phyloP scores from a whole-genome alignment of 208 protist genomes.

The Leptomonas pyrrhocoris region DNA sequence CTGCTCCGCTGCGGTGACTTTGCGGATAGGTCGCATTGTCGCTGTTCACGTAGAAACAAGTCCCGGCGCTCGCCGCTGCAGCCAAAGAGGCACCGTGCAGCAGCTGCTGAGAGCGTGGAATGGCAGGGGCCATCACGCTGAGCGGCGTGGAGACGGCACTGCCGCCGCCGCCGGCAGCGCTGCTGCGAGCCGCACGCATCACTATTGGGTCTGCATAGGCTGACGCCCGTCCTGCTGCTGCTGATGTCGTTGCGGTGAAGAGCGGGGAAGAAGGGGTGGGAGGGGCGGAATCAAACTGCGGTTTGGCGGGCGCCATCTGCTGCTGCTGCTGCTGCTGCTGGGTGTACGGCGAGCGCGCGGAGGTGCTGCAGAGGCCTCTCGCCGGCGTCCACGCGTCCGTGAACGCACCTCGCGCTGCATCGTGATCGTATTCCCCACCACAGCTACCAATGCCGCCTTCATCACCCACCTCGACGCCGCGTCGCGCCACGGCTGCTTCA shows the following conservation, averaged over 20 bases:
- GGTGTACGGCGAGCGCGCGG: not conserved
- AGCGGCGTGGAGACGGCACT: not conserved
- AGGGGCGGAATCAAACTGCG: not conserved
- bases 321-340: conserved; percentile 17
- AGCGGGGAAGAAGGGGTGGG: not conserved
- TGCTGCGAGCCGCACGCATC: not conserved
- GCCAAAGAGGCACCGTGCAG: conserved; percentile 15
- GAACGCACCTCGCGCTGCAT: not conserved
- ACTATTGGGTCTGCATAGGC: not conserved
- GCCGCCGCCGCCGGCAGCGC: not conserved
- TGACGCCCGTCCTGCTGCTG: not conserved
- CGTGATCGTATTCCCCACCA: not conserved
- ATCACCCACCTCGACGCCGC: not conserved
- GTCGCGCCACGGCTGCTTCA: not conserved
- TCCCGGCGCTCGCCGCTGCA: conserved; percentile 4
- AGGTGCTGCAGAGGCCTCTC: not conserved
- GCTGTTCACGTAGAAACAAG: not conserved
- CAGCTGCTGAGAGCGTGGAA: not conserved
- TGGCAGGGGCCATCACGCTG: too few relatives aligned
- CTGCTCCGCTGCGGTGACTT: not conserved
- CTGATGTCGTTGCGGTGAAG: not conserved
- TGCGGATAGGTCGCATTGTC: not conserved
- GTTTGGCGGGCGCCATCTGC: not conserved
- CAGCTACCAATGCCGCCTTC: not conserved
- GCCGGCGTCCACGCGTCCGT: conserved; percentile 19